These are phyloP conservation scores for Coemansia sp. DNA, from an alignment of 192 early-diverging fungal genomes.

Conservation along the genomic window DNA sequence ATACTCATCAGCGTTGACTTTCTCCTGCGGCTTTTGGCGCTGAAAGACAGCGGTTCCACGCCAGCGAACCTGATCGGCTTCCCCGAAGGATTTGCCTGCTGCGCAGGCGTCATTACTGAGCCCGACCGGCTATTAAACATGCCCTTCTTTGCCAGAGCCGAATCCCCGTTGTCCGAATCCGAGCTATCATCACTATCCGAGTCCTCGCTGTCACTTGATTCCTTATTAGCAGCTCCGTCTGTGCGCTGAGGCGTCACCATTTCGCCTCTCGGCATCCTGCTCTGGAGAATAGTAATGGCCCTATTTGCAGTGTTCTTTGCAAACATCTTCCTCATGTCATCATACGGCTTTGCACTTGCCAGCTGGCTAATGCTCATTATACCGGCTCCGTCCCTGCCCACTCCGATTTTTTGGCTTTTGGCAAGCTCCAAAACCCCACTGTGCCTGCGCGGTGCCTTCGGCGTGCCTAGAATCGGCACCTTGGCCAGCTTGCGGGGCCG, in stretches of 20 bases:
- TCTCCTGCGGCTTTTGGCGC: slow-evolving; percentile 28
- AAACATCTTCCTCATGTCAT: slow-evolving; percentile 40
- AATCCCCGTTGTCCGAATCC: not conserved
- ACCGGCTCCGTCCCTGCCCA: slow-evolving; percentile 13
- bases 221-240: not conserved
- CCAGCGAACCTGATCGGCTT: slow-evolving; percentile 44
- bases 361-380: slow-evolving; percentile 42
- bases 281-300: not conserved
- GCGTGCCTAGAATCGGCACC: slow-evolving; percentile 29
- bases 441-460: not conserved
- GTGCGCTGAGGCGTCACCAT: not conserved
- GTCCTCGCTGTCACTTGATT: not conserved
- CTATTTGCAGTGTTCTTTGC: slow-evolving; percentile 16
- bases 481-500: slow-evolving; percentile 11
- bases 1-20: slow-evolving; percentile 32
- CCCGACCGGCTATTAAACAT: not conserved
- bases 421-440: slow-evolving; percentile 26
- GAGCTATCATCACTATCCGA: not conserved
- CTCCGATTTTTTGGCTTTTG: slow-evolving; percentile 9
- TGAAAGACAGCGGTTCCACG: slow-evolving; percentile 14
- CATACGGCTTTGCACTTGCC: slow-evolving; percentile 38
- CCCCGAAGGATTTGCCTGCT: not conserved
- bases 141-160: not conserved
- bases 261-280: not conserved
- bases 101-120: not conserved